Base-by-base conservation (phyloP, 768 basidiomycete genomes). In the Lactarius pseudohatsudake region DNA sequence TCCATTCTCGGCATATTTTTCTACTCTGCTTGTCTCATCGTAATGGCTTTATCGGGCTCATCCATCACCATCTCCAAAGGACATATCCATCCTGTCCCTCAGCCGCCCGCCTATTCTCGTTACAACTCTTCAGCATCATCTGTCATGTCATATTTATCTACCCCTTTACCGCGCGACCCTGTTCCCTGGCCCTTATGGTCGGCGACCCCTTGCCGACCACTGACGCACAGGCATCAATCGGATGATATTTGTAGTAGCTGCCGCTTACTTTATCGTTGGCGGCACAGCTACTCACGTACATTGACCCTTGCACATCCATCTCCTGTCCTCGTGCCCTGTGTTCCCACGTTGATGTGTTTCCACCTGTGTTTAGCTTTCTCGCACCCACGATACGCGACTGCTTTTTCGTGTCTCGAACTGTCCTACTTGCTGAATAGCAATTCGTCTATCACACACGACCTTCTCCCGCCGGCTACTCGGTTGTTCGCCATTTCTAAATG, bases 1-100 rank as follows among this genome's bases (percentile, higher is more conserved):
- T 64, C 71, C 73, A 55, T 72, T 68, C 57, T 71, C 72, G 69
- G 64, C 66, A 69, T 67, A 41, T 54, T 62, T 65, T 69, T 70
- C 59, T 68, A 66, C 61, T 72, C 67, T 67, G 71, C 72, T 72
- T 67, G 70, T 64, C 61, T 65, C 56, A 72, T 64, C 72, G 59
- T 69, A 64, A 71, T 72, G 69, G 64, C 67, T 70, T 53, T 71
- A 69, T 69, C 62, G 59, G 66, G 67, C 71, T 70, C 57, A 66
- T 67, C 69, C 70, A 69, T 58, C 69, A 65, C 53, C 40, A 65
- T 38, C 28, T 55, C 71, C 69, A 47, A 65, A 83, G 75, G 85
- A 86, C 85, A 82, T 85, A 85, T 86, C 81, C 84, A 84, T 85
- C 82, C 84, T 79, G 85, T 86, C 84, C 76, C 69, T 74, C 72